Percentiles rank a stretch among this genome's conserved stretches.
phyloP scores from a whole-genome alignment of 1,284 basidiomycete genomes.

The Pascua guehoae region DNA sequence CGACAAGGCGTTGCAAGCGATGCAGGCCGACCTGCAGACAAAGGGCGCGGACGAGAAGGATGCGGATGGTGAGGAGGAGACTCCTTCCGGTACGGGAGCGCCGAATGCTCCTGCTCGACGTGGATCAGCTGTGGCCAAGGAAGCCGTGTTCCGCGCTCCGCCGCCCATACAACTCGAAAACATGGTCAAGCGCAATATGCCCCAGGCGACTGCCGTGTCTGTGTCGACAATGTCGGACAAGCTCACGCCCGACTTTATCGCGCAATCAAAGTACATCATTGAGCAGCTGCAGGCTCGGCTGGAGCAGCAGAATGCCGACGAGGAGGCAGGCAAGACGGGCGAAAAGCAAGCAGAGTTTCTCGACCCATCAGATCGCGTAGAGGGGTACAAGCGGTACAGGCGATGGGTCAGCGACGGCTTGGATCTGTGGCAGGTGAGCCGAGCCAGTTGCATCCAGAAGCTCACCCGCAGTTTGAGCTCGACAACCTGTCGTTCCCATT shows the following conservation, averaged over 20 bases:
- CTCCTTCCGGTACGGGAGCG: neutral
- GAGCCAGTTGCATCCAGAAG: too few relatives aligned
- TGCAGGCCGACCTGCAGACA: constrained; percentile 63
- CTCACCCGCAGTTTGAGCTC: constrained; percentile 71
- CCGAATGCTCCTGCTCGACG: constrained; percentile 24
- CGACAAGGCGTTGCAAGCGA: constrained; percentile 67
- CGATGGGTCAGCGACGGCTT: constrained; percentile 59
- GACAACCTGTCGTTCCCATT: constrained; percentile 88
- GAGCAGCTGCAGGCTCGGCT: constrained; percentile 49
- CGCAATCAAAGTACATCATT: constrained; percentile 47
- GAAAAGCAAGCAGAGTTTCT: constrained; percentile 49
- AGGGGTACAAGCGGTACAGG: constrained; percentile 70
- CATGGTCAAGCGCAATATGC: constrained; percentile 47
- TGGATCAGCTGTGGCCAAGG: constrained; percentile 42
- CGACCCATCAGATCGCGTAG: constrained; percentile 75
- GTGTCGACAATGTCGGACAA: constrained; percentile 42
- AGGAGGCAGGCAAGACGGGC: constrained; percentile 66
- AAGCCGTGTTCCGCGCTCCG: constrained; percentile 42
- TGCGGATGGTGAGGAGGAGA: constrained; percentile 32
- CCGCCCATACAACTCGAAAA: constrained; percentile 39
- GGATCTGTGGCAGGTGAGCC: constrained; percentile 86
- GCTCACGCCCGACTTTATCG: constrained; percentile 47
- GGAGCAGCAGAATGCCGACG: constrained; percentile 66
- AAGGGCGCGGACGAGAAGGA: constrained; percentile 56
- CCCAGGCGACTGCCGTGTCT: constrained; percentile 53